Percentiles rank a stretch among this genome's conserved stretches.
Conservation (phyloP, 192 early-diverging fungal species). For the Backusella sp. region DNA sequence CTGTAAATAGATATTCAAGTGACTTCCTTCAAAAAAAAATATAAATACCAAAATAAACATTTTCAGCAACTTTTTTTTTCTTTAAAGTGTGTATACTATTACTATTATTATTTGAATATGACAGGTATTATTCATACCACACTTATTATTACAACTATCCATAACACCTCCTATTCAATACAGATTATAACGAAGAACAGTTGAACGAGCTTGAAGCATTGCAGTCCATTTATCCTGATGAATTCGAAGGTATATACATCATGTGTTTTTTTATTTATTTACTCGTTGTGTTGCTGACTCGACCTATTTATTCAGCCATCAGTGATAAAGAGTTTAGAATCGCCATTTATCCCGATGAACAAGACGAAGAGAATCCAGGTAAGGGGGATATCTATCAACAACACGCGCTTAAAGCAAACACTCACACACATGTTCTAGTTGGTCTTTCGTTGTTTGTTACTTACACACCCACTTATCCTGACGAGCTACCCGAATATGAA, state of each 20-base stretch:
- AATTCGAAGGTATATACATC: slow-evolving; percentile 51
- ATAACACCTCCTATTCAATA: background rate
- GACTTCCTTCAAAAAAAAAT: background rate
- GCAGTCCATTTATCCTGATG: slow-evolving; percentile 79
- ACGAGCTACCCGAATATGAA: slow-evolving; percentile 62
- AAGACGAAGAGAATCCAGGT: slow-evolving; percentile 59
- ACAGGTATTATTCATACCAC: background rate
- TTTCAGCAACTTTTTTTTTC: background rate
- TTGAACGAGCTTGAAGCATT: slow-evolving; percentile 77
- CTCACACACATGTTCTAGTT: slow-evolving; percentile 22
- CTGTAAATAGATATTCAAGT: background rate
- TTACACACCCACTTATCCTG: slow-evolving; percentile 75
- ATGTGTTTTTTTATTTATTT: background rate
- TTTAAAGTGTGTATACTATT: background rate
- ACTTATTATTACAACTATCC: background rate
- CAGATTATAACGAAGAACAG: slow-evolving; percentile 78
- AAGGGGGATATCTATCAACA: slow-evolving; percentile 11
- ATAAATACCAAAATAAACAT: background rate
- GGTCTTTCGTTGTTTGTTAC: slow-evolving; percentile 52
- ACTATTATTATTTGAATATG: background rate
- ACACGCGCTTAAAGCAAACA: background rate
- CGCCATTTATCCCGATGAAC: slow-evolving; percentile 58
- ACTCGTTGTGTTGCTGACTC: background rate
- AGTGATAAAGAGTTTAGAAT: slow-evolving; percentile 57
- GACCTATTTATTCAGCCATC: slow-evolving; percentile 9